Evolutionary conservation across 1,284 basidiomycete genomes (phyloP).

Genomic region (Fomitopsis schrenkii): DNA sequence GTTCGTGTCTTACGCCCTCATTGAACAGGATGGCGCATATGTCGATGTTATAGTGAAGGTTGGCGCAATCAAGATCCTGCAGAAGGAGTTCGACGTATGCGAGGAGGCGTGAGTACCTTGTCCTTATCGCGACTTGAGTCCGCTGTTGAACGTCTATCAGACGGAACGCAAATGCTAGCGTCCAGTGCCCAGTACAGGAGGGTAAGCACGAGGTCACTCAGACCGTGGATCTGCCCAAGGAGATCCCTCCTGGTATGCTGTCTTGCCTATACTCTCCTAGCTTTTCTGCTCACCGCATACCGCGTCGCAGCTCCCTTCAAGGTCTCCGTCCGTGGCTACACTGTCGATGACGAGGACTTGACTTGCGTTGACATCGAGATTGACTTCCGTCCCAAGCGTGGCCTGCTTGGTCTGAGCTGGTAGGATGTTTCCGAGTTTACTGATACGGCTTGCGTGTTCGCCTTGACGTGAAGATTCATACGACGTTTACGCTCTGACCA

Average conservation of each 20-base stretch:
- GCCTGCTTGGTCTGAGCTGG: constrained; percentile 3
- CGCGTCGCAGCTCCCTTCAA: constrained; percentile 74
- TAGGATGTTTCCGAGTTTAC: not conserved
- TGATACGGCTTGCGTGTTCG: not conserved
- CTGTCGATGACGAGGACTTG: constrained; percentile 74
- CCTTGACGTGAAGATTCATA: not conserved
- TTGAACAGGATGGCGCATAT: constrained; percentile 82
- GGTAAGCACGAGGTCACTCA: constrained; percentile 73
- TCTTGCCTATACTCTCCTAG: not conserved
- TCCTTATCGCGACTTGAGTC: not conserved
- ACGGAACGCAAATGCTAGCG: constrained; percentile 60
- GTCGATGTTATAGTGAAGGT: constrained; percentile 88
- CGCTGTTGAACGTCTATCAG: constrained; percentile 30
- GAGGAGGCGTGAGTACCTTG: constrained; percentile 78
- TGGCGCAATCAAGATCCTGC: constrained; percentile 80
- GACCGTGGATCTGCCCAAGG: constrained; percentile 79
- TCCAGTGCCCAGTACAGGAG: constrained; percentile 76
- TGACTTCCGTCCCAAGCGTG: constrained; percentile 47
- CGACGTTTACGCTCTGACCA: not conserved
- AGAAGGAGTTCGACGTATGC: constrained; percentile 83
- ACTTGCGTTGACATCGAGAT: constrained; percentile 79
- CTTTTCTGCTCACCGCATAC: constrained; percentile 5
- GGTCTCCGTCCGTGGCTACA: constrained; percentile 72
- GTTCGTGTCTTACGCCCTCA: not conserved
- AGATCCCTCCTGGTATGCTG: constrained; percentile 80